phyloP scores from a whole-genome alignment of 2,329 filamentous ascomycete species.

The Pezicula carpinea region DNA sequence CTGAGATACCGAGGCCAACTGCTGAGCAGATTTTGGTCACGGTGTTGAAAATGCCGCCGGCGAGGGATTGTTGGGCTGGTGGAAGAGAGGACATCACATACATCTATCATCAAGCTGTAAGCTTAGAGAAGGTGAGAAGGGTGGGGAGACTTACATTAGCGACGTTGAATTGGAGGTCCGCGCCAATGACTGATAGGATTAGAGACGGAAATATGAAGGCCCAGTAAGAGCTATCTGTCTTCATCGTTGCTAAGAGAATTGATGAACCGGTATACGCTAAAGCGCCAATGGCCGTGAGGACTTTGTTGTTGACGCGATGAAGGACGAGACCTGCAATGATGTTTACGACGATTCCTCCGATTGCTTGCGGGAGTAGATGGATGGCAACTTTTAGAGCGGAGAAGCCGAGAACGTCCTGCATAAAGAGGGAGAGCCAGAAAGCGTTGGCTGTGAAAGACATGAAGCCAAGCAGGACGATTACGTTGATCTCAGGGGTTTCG shows the following conservation, averaged over 20 bases:
- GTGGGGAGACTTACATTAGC: slow-evolving; percentile 46
- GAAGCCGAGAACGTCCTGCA: slow-evolving; percentile 51
- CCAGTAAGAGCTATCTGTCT: slow-evolving; percentile 55
- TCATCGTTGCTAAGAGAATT: slow-evolving; percentile 53
- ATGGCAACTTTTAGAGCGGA: slow-evolving; percentile 56
- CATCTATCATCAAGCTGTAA: slow-evolving; percentile 43
- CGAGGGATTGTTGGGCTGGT: slow-evolving; percentile 51
- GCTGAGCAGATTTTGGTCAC: slow-evolving; percentile 49
- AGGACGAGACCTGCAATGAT: slow-evolving; percentile 56
- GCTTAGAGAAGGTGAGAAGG: not conserved
- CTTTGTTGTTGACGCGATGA: slow-evolving; percentile 60
- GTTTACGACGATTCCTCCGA: slow-evolving; percentile 61
- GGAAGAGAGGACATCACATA: slow-evolving; percentile 66
- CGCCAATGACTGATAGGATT: slow-evolving; percentile 56
- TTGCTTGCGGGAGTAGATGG: slow-evolving; percentile 59
- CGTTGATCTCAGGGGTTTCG: slow-evolving; percentile 41
- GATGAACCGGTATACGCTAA: slow-evolving; percentile 33
- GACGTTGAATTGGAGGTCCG: slow-evolving; percentile 66
- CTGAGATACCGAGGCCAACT: slow-evolving; percentile 55
- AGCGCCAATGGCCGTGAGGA: slow-evolving; percentile 47
- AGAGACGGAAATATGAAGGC: slow-evolving; percentile 59
- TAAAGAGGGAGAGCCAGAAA: slow-evolving; percentile 61
- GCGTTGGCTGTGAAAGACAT: slow-evolving; percentile 54
- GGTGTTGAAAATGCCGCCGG: slow-evolving; percentile 65
- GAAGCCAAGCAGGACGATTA: slow-evolving; percentile 52